A percentile compares a stretch with the other conserved stretches of the same genome.
Conservation (phyloP, 345 rosid species). For the Ceriops zippeliana region DNA sequence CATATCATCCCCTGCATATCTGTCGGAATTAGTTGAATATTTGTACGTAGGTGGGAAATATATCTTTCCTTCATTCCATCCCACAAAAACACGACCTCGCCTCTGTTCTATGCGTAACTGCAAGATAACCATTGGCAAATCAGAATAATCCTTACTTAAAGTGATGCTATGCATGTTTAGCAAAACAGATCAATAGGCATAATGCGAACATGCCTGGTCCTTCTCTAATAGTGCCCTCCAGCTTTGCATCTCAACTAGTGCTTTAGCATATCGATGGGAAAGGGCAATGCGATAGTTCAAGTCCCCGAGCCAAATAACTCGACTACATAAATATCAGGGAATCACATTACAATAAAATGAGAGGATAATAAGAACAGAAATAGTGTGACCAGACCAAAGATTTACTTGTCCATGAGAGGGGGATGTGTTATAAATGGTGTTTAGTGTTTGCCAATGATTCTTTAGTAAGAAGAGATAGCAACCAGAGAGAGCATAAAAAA, state of each 20-base stretch:
- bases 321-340: constrained; percentile 43
- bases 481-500: background rate
- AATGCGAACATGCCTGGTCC: constrained; percentile 67
- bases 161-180: no score
- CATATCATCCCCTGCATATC: constrained; percentile 87
- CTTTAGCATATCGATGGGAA: constrained; percentile 92
- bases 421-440: background rate
- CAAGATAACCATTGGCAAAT: constrained; percentile 17
- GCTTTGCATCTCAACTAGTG: constrained; percentile 97
- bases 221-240: constrained; percentile 96
- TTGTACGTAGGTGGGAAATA: constrained; percentile 99
- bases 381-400: background rate
- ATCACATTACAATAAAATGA: background rate
- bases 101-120: constrained; percentile 94
- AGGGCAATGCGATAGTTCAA: constrained; percentile 94
- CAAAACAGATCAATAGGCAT: no score
- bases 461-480: background rate
- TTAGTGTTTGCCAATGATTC: background rate
- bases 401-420: background rate
- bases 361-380: background rate
- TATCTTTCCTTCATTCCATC: constrained; percentile 93
- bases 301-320: constrained; percentile 97
- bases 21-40: constrained; percentile 93
- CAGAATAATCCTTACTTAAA: constrained; percentile 16
- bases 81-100: constrained; percentile 74